Evolutionary conservation across 768 basidiomycete species (phyloP).

Genomic region (Rubroboletus satanas): DNA sequence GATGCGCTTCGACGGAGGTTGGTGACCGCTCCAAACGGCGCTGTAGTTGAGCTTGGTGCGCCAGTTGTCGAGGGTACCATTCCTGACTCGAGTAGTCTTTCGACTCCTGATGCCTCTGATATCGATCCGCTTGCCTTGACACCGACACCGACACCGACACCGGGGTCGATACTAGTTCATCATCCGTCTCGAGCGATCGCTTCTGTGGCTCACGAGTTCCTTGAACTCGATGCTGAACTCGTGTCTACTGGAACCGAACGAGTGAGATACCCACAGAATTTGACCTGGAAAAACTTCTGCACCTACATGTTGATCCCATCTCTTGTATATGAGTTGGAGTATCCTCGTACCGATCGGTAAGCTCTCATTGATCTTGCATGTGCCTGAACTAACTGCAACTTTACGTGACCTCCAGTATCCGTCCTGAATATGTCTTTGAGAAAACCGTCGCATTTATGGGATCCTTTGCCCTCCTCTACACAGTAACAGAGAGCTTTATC

Average conservation of each 20-base stretch:
- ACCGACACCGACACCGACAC: constrained; percentile 11
- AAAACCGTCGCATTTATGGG: constrained; percentile 86
- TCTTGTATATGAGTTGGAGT: constrained; percentile 94
- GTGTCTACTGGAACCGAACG: constrained; percentile 62
- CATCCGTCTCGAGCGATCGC: constrained; percentile 68
- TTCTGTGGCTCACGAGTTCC: constrained; percentile 67
- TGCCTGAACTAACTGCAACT: neutral
- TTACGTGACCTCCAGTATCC: constrained; percentile 24
- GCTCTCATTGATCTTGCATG: constrained; percentile 18
- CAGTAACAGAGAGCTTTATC: constrained; percentile 93
- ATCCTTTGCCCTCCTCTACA: constrained; percentile 90
- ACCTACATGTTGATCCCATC: constrained; percentile 88
- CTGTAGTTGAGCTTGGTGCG: constrained; percentile 5
- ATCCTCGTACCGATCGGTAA: constrained; percentile 83
- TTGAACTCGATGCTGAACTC: constrained; percentile 74
- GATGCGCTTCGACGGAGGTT: constrained; percentile 57
- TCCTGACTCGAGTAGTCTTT: constrained; percentile 1
- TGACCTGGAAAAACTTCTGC: constrained; percentile 76
- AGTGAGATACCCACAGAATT: constrained; percentile 81
- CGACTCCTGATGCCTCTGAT: constrained; percentile 3
- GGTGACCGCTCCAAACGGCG: constrained; percentile 28
- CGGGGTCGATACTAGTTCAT: constrained; percentile 49
- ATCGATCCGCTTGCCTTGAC: constrained; percentile 11
- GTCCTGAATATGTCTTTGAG: constrained; percentile 52
- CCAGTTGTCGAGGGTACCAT: neutral